phyloP scores from a whole-genome alignment of 306 rosid genomes.

The Corylus avellana region DNA sequence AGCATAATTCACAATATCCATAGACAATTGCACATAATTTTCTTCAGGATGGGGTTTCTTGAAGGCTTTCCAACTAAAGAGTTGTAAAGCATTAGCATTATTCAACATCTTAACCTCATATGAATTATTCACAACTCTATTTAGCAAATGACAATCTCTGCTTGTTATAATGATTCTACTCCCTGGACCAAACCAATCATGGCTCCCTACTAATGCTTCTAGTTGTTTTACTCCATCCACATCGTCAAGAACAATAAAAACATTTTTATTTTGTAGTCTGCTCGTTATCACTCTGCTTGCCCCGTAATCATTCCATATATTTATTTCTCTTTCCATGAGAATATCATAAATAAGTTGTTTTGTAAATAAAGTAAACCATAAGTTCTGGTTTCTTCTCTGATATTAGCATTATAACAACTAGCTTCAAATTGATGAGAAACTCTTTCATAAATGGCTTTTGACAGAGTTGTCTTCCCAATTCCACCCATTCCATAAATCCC shows the following conservation, averaged over 20 bases:
- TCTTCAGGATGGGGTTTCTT: neutral
- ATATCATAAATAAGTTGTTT: neutral
- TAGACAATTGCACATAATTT: constrained; percentile 10
- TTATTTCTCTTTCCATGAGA: neutral
- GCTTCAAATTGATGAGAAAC: neutral
- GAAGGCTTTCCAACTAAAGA: constrained; percentile 27
- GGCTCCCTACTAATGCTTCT: neutral
- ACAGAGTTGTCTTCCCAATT: constrained; percentile 13
- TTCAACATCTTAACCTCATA: constrained; percentile 19
- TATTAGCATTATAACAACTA: neutral
- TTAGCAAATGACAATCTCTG: neutral
- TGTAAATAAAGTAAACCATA: neutral
- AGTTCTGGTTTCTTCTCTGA: neutral
- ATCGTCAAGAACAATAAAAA: neutral
- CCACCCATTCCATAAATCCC: constrained; percentile 31
- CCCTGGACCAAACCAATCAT: neutral
- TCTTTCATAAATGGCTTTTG: constrained; percentile 4
- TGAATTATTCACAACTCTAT: neutral
- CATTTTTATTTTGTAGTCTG: neutral
- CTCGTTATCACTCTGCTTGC: too few species aligned
- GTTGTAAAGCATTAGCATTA: constrained; percentile 15
- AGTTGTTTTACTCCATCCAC: neutral
- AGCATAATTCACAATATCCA: constrained; percentile 11
- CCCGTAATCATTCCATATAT: neutral
- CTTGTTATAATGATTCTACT: neutral